A percentile compares a stretch with the other conserved stretches of the same genome.
Conservation (phyloP, 2,329 filamentous ascomycete genomes). For the Epichloe gansuensis region DNA sequence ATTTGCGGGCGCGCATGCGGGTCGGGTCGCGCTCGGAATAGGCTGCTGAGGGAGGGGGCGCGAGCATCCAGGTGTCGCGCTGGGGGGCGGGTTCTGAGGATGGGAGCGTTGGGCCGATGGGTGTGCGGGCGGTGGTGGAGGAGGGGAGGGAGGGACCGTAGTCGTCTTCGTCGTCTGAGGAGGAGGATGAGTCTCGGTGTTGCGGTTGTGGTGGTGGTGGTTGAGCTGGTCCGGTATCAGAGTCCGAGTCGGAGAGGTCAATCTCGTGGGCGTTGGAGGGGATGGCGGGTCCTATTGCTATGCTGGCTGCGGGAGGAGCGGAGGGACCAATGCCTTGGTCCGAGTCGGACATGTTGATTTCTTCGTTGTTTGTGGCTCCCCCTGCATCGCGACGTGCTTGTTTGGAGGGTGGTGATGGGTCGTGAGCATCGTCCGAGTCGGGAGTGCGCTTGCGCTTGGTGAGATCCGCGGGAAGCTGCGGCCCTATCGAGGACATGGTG, state of each 20-base stretch:
- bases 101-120: conserved; percentile 23
- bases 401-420: conserved; percentile 17
- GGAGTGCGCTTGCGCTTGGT: conserved; percentile 47
- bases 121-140: conserved; percentile 33
- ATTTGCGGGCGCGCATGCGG: conserved; percentile 69
- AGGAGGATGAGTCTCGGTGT: conserved; percentile 29
- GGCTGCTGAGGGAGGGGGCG: conserved; percentile 41
- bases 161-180: conserved; percentile 31
- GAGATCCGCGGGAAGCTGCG: conserved; percentile 55
- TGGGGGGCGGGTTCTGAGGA: conserved; percentile 33
- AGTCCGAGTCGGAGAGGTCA: conserved; percentile 9
- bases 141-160: conserved; percentile 48
- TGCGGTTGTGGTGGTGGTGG: conserved; percentile 21
- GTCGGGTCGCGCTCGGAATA: conserved; percentile 63
- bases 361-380: conserved; percentile 14
- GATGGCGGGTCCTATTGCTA: not conserved
- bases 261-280: not conserved
- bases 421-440: conserved; percentile 20
- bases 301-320: conserved; percentile 14
- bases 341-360: conserved; percentile 27
- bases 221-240: not conserved
- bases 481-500: conserved; percentile 56
- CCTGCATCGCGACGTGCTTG: conserved; percentile 2
- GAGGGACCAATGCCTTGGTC: conserved; percentile 21
- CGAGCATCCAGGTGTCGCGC: conserved; percentile 78